Percentiles rank a stretch among this genome's conserved stretches.
phyloP scores from a whole-genome alignment of 1,284 basidiomycete species.

The Anthracocystis walkeri region DNA sequence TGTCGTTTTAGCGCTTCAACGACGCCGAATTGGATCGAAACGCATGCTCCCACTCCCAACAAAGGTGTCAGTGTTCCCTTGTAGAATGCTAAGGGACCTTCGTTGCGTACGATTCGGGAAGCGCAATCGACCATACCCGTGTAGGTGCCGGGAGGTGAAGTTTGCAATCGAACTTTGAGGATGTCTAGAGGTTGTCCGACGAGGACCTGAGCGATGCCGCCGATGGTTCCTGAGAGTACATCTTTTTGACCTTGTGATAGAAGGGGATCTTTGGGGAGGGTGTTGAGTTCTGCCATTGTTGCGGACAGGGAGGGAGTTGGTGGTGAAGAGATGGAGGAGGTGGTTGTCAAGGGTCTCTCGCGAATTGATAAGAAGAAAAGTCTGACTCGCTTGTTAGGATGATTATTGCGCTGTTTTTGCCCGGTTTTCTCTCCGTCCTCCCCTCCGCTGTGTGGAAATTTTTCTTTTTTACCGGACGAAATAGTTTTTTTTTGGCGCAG shows the following conservation, averaged over 20 bases:
- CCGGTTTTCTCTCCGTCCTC: slow-evolving; percentile 2
- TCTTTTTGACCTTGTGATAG: slow-evolving; percentile 54
- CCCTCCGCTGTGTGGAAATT: too few relatives aligned
- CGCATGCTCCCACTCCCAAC: slow-evolving; percentile 92
- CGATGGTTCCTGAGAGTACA: slow-evolving; percentile 73
- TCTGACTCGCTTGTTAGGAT: not conserved
- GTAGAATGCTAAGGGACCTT: slow-evolving; percentile 94
- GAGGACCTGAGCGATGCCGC: slow-evolving; percentile 89
- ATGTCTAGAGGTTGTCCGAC: slow-evolving; percentile 97
- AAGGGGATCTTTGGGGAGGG: slow-evolving; percentile 37
- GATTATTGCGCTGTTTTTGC: not conserved
- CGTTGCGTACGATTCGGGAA: slow-evolving; percentile 84
- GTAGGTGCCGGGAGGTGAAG: slow-evolving; percentile 89
- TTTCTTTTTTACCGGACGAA: slow-evolving; percentile 18
- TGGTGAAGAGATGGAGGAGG: not conserved
- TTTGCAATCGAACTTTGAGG: slow-evolving; percentile 95
- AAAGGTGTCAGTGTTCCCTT: slow-evolving; percentile 96
- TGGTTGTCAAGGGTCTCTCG: slow-evolving; percentile 1
- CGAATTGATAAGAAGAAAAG: not conserved
- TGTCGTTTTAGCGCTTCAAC: slow-evolving; percentile 89
- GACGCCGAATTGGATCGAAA: slow-evolving; percentile 95
- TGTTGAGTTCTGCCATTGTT: slow-evolving; percentile 39
- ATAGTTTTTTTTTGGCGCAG: not conserved
- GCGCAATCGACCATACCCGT: slow-evolving; percentile 88
- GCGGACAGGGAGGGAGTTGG: not conserved